phyloP scores from a whole-genome alignment of 768 basidiomycete genomes.

The Epithele typhae region DNA sequence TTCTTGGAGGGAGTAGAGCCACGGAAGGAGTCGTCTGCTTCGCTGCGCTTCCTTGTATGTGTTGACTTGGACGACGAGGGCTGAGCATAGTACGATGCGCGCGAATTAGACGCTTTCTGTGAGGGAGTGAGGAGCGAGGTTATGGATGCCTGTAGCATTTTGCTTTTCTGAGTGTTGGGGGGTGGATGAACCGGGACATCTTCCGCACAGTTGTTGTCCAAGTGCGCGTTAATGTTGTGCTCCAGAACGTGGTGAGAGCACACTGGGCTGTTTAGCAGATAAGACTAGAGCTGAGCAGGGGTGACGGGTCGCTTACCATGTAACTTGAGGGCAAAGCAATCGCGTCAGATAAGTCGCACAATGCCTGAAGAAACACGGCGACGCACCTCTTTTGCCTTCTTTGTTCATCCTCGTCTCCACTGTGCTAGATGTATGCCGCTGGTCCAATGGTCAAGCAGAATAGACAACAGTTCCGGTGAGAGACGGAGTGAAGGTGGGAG shows the following conservation, averaged over 20 bases:
- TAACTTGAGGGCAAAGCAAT: background rate
- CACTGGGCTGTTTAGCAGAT: constrained; percentile 18
- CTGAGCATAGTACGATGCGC: constrained; percentile 1
- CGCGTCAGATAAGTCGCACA: too few species aligned
- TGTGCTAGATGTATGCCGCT: too few species aligned
- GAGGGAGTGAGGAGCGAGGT: constrained; percentile 19
- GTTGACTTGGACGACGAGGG: constrained; percentile 1
- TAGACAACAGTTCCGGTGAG: too few species aligned
- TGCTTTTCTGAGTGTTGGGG: constrained; percentile 1
- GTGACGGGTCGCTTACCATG: constrained; percentile 10
- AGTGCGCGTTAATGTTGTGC: constrained; percentile 23
- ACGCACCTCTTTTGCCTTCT: too few species aligned
- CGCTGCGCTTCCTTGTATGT: constrained; percentile 18
- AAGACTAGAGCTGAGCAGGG: too few species aligned
- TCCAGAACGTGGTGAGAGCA: constrained; percentile 21
- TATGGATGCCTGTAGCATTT: constrained; percentile 15
- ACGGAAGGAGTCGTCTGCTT: constrained; percentile 1
- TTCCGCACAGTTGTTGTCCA: constrained; percentile 23
- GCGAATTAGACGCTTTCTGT: constrained; percentile 1
- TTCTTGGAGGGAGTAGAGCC: constrained; percentile 8
- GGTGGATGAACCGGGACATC: constrained; percentile 1
- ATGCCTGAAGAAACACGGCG: too few species aligned
- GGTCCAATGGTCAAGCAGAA: too few species aligned
- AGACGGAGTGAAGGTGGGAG: too few species aligned
- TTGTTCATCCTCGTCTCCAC: too few species aligned